Percentiles rank a stretch among this genome's conserved stretches.
These are phyloP conservation scores for Sporothrix luriei DNA, from an alignment of 2,329 filamentous ascomycete species.

Conservation along the genomic window DNA sequence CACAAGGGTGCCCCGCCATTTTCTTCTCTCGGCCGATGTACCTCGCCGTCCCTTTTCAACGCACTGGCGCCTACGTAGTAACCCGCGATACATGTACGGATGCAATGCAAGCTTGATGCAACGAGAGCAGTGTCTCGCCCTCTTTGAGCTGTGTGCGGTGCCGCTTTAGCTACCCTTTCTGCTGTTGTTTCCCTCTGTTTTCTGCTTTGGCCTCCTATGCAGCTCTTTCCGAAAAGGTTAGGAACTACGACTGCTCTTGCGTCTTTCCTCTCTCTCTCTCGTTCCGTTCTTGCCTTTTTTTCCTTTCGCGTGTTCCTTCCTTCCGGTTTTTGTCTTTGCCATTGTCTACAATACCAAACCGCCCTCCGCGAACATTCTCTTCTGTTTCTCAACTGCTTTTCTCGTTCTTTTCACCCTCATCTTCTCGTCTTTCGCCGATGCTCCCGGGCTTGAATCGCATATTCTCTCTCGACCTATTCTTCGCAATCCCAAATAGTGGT, in stretches of 20 bases:
- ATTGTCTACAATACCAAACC: constrained; percentile 21
- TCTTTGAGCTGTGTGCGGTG: constrained; percentile 4
- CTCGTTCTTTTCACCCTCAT: background rate
- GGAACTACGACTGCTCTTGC: background rate
- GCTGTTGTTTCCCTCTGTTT: no score
- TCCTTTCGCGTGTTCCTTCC: constrained; percentile 1
- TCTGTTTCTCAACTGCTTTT: background rate
- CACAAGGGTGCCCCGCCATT: constrained; percentile 1
- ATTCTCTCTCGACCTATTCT: background rate
- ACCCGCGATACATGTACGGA: constrained; percentile 11
- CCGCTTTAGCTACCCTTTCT: background rate
- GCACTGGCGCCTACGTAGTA: constrained; percentile 17
- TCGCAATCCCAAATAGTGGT: background rate
- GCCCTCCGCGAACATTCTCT: background rate
- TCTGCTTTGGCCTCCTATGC: constrained; percentile 18
- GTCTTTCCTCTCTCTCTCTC: background rate
- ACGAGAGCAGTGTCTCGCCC: constrained; percentile 15
- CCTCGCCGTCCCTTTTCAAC: background rate
- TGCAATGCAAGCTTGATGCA: constrained; percentile 13
- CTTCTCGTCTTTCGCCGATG: background rate
- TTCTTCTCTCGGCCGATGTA: constrained; percentile 17
- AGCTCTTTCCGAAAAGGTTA: background rate
- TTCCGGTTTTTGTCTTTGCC: background rate
- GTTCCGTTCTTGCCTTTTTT: constrained; percentile 13
- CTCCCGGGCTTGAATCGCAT: background rate